Base-by-base conservation (phyloP, 2,329 filamentous ascomycete species). In the Knufia petricola region DNA sequence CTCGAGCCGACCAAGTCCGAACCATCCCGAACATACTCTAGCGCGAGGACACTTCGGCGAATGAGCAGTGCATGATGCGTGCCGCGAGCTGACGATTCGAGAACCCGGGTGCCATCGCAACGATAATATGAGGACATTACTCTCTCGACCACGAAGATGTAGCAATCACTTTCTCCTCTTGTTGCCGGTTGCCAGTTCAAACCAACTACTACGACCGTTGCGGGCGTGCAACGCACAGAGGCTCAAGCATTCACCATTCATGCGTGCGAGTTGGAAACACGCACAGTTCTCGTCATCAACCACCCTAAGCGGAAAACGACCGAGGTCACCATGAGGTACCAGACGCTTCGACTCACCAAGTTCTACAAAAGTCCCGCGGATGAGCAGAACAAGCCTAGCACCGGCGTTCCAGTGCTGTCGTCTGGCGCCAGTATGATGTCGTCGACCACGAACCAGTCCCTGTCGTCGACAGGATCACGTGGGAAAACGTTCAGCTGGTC, bases 291-390 rank as follows among this genome's bases (percentile, higher is more conserved):
- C 17, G 4, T 19, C 10, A 6, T 19, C 4, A 39, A 19, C 3
- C 4, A 12, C 17, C 17, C 4, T 20, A 3, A 17, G 9, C 39
- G 39, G 13, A 23, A 24, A 3, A 9, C 34, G 17, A 15, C 34
- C 44, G 44, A 38, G 32, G 28, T n/a, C 41, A 52, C 30, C 42
- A 59, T 59, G 57, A 54, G 57, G 38, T 59, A 59, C 42, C 57
- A 59, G 51, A 59, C 57, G 3, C 50, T 59, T 41, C 55, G 55
- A 37, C 52, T 59, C 20, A 59, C 57, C 46, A 54, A 54, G 46
- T 59, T 58, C 45, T 59, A 59, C 43, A 58, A 58, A 50, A 53
- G 55, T 23, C 51, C 52, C 4, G 47, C 55, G 21, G 41, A 55
- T 28, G 53, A 57, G 9, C 50, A 15, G 21, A 46, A 37, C 37